Percentiles rank a stretch among this genome's conserved stretches.
Conservation (phyloP, 306 rosid genomes). For the Argentina anserina region DNA sequence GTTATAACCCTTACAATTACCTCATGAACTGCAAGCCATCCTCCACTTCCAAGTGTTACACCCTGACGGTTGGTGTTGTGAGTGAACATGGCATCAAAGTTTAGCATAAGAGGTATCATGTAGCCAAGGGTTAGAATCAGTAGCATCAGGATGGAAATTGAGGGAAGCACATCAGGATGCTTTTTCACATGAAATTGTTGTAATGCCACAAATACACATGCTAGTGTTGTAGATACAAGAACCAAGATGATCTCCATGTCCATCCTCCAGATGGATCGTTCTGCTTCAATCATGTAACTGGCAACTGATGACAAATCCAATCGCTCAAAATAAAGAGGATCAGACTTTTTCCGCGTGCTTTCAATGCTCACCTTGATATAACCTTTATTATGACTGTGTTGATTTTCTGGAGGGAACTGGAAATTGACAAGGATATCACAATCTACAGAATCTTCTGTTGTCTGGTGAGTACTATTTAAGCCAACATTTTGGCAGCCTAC, state of each 20-base stretch:
- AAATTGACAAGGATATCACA: slow-evolving; percentile 51
- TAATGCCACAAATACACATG: slow-evolving; percentile 43
- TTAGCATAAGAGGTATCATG: slow-evolving; percentile 48
- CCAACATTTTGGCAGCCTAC: slow-evolving; percentile 47
- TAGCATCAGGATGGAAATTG: slow-evolving; percentile 45
- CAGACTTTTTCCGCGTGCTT: slow-evolving; percentile 41
- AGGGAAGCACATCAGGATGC: slow-evolving; percentile 43
- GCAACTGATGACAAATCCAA: slow-evolving; percentile 31
- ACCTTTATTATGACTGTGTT: background rate
- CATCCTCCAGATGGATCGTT: slow-evolving; percentile 39
- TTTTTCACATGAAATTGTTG: slow-evolving; percentile 49
- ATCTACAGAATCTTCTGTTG: slow-evolving; percentile 29
- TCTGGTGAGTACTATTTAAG: background rate
- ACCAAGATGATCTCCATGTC: slow-evolving; percentile 53
- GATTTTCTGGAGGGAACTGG: slow-evolving; percentile 38
- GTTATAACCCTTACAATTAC: slow-evolving; percentile 37
- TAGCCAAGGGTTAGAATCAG: slow-evolving; percentile 34
- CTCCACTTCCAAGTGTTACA: slow-evolving; percentile 26
- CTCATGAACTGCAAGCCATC: slow-evolving; percentile 54
- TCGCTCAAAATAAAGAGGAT: slow-evolving; percentile 45
- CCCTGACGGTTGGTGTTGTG: slow-evolving; percentile 16
- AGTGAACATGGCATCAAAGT: slow-evolving; percentile 53
- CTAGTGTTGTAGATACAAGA: slow-evolving; percentile 50
- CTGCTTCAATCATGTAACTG: background rate
- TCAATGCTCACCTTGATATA: slow-evolving; percentile 40